A percentile compares a stretch with the other conserved stretches of the same genome.
Evolutionary conservation across 2,329 filamentous ascomycete species (phyloP).

Genomic region (Incumbomyces lentus): DNA sequence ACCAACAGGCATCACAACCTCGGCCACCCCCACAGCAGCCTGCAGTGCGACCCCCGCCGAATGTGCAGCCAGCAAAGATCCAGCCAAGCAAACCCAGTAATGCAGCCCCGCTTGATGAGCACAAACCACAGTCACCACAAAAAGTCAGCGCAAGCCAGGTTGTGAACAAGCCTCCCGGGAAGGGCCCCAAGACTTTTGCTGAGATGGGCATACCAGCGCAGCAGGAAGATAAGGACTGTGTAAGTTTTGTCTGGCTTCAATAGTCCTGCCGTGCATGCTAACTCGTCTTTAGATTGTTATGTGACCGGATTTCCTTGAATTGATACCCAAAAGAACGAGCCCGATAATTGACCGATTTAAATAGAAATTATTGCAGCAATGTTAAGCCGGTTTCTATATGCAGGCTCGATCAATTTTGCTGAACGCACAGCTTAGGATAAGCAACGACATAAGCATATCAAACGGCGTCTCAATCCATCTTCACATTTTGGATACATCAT

Average conservation of each 20-base stretch:
- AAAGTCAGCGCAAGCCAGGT: conserved; percentile 26
- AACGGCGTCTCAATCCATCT: too few relatives aligned
- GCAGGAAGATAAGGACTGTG: conserved; percentile 82
- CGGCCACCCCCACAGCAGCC: conserved; percentile 12
- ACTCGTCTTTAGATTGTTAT: background rate
- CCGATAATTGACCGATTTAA: too few relatives aligned
- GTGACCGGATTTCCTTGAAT: background rate
- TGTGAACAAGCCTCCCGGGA: conserved; percentile 33
- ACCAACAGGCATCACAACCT: conserved; percentile 4
- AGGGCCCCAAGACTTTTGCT: conserved; percentile 91
- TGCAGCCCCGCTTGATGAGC: conserved; percentile 9
- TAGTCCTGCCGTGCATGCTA: background rate
- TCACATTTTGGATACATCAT: too few relatives aligned
- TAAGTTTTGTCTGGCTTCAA: conserved; percentile 39
- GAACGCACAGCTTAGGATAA: too few relatives aligned
- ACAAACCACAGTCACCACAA: conserved; percentile 29
- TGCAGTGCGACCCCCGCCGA: conserved; percentile 3
- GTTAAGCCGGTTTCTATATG: too few relatives aligned
- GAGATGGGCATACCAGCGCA: conserved; percentile 89
- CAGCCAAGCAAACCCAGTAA: conserved; percentile 13
- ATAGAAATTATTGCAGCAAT: too few relatives aligned
- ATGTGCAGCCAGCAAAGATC: conserved; percentile 13
- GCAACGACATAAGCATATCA: too few relatives aligned
- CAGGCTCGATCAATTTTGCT: too few relatives aligned
- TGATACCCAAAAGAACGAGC: too few relatives aligned